Base-by-base conservation (phyloP, 116 monocot species). In the Papilionanthe hybrid region DNA sequence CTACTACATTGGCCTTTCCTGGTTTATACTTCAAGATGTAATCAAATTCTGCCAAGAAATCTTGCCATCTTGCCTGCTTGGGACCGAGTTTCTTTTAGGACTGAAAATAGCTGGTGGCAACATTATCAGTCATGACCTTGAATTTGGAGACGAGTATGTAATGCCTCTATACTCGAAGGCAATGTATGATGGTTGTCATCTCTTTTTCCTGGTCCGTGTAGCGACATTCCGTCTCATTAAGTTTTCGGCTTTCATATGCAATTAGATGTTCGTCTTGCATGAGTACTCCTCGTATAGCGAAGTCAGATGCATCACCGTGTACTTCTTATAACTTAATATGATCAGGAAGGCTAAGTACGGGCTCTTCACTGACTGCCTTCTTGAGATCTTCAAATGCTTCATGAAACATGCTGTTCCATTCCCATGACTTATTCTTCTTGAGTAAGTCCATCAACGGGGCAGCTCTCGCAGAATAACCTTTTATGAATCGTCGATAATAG, bases 21-120 rank as follows among this genome's bases (percentile, higher is more conserved):
- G 69, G 69, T 4, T 69, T 69, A 5, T 69, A 29, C 7, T 27
- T 9, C 0, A 69, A 4, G 7, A 0, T 28, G 8, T n/a, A 27
- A 13, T 27, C 69, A 5, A 69, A 69, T 13, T 69, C 69, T 9
- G 69, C 69, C 6, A 69, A 4, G 3, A 69, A 69, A 5, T 69
- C 69, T 72, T 72, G 72, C 42, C 72, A 72, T 42, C 72, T 72
- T 18, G 72, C 37, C 17, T 72, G 37, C 43, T 72, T 72, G 4
- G 43, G 11, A 0, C 0, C 13, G 4, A 72, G 20, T 20, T 72
- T 72, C 72, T 72, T 72, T 42, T 42, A 12, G 18, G 72, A 42
- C 20, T 72, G 29, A 37, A 72, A 72, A 41, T 72, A 72, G 37
- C 72, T 41, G 10, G 72, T 41, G 20, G 72, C 41, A 17, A 42